These are phyloP conservation scores for Rubroboletus satanas DNA, from an alignment of 768 basidiomycete species.

Conservation along the genomic window DNA sequence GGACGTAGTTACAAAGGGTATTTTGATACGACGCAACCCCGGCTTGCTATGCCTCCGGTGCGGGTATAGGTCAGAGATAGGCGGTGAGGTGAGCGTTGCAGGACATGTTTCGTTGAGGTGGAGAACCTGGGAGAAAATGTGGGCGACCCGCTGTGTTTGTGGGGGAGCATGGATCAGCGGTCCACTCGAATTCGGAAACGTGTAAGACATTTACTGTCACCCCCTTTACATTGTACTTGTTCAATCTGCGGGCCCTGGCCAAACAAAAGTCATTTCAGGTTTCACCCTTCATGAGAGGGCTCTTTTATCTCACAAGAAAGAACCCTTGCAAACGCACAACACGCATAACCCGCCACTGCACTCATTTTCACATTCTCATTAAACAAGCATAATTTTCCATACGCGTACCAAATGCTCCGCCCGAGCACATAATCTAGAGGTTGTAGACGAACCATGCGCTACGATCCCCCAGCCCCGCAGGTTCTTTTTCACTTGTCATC, in stretches of 20 bases:
- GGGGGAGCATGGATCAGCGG: conserved; percentile 56
- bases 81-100: conserved; percentile 27
- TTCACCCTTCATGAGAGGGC: not conserved
- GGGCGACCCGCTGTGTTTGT: conserved; percentile 62
- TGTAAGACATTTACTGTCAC: conserved; percentile 5
- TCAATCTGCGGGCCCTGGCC: not conserved
- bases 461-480: conserved; percentile 41
- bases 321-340: not conserved
- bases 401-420: not conserved
- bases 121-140: conserved; percentile 64
- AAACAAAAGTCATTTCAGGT: not conserved
- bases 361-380: not conserved
- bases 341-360: not conserved
- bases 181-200: not conserved
- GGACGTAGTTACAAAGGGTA: conserved; percentile 66
- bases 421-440: conserved; percentile 24
- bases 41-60: conserved; percentile 58
- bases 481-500: conserved; percentile 35
- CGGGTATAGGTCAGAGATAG: conserved; percentile 51
- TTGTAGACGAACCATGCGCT: conserved; percentile 57
- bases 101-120: conserved; percentile 42
- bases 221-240: not conserved
- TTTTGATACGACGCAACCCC: conserved; percentile 38
- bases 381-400: not conserved
- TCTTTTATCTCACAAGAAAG: not conserved